phyloP scores from a whole-genome alignment of 2,329 filamentous ascomycete genomes.

The Phialocephala sp. region DNA sequence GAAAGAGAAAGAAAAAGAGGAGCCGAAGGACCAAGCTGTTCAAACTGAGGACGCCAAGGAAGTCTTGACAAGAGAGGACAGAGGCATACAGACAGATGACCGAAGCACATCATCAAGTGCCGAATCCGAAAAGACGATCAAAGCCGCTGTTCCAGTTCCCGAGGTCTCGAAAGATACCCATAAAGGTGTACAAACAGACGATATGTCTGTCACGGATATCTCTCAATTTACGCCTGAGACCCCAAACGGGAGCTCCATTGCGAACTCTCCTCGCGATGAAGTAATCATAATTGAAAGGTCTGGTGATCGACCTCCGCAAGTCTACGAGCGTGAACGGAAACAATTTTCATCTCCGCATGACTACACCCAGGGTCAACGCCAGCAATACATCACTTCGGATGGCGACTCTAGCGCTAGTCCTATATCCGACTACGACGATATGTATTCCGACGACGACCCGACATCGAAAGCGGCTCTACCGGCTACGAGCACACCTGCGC shows the following conservation, averaged over 20 bases:
- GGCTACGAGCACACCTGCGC: conserved; percentile 36
- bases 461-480: conserved; percentile 53
- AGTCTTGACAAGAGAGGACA: conserved; percentile 29
- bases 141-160: background rate
- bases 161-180: conserved; percentile 29
- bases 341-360: background rate
- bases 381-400: conserved; percentile 46
- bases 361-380: conserved; percentile 37
- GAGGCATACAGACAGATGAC: conserved; percentile 38
- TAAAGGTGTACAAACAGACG: conserved; percentile 37
- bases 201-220: conserved; percentile 20
- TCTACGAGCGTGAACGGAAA: conserved; percentile 18
- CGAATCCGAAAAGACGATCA: conserved; percentile 15
- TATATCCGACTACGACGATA: conserved; percentile 62
- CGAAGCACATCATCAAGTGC: conserved; percentile 12
- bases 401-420: conserved; percentile 65
- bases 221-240: conserved; percentile 37
- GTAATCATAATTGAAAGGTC: conserved; percentile 13
- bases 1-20: conserved; percentile 46
- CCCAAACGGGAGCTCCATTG: conserved; percentile 30
- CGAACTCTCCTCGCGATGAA: conserved; percentile 20
- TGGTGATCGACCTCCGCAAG: conserved; percentile 23
- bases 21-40: conserved; percentile 38
- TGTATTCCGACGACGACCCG: conserved; percentile 65
- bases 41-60: conserved; percentile 35